Conservation (phyloP, 2,329 filamentous ascomycete species). For the Didymella exigua region DNA sequence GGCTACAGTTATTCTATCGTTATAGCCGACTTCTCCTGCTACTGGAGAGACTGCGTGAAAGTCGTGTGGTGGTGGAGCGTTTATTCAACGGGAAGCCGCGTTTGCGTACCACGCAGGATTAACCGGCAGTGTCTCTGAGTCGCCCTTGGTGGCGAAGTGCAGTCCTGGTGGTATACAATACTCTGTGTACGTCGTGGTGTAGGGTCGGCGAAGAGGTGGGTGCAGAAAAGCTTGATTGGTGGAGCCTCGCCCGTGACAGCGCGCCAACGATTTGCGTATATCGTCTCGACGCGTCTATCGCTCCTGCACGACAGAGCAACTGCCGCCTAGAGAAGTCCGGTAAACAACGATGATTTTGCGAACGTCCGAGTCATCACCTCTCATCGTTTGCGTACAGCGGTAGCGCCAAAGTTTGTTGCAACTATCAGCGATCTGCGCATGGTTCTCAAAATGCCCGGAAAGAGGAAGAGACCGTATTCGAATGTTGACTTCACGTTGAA, state of each 20-base stretch:
- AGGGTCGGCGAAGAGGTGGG: not conserved
- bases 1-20: too few species aligned
- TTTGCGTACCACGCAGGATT: not conserved
- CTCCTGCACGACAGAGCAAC: slow-evolving; percentile 6
- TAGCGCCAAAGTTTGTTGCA: not conserved
- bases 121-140: not conserved
- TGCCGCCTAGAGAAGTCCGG: not conserved
- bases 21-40: too few species aligned
- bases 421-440: not conserved
- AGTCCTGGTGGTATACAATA: not conserved
- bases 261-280: slow-evolving; percentile 19
- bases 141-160: not conserved
- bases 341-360: slow-evolving; percentile 4
- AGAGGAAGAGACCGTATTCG: slow-evolving; percentile 37
- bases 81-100: not conserved
- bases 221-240: slow-evolving; percentile 16
- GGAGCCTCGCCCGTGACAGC: slow-evolving; percentile 26
- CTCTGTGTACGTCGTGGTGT: not conserved
- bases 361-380: not conserved
- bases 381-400: not conserved
- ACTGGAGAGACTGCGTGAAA: too few species aligned
- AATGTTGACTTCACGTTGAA: slow-evolving; percentile 78
- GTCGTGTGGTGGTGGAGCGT: not conserved
- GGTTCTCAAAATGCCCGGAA: slow-evolving; percentile 34
- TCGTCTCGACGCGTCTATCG: slow-evolving; percentile 16